These are phyloP conservation scores for Penicillium ochrochloron DNA, from an alignment of 495 filamentous ascomycete species.

Conservation along the genomic window DNA sequence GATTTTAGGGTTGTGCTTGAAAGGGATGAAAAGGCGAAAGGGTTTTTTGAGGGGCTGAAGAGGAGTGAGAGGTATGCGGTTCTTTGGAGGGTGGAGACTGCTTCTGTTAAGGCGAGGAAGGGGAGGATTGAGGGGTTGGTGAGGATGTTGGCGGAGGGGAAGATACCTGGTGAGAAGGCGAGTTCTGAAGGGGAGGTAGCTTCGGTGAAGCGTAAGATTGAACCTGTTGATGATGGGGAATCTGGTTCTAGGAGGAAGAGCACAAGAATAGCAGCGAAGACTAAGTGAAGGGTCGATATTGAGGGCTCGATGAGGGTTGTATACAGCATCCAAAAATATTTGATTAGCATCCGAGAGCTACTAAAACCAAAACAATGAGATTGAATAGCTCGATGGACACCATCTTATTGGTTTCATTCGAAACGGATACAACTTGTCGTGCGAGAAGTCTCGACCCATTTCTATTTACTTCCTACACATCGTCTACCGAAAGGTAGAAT, in stretches of 20 bases:
- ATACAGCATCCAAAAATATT: neutral
- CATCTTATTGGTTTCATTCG: too few species aligned
- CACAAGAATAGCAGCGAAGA: neutral
- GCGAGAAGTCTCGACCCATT: too few species aligned
- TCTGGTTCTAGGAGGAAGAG: neutral
- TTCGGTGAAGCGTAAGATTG: slow-evolving; percentile 9
- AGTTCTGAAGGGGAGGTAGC: neutral
- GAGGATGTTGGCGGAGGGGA: slow-evolving; percentile 28
- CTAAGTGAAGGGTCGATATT: neutral
- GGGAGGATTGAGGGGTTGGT: slow-evolving; percentile 30
- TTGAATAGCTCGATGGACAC: too few species aligned
- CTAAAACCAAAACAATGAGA: neutral
- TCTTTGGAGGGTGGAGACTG: slow-evolving; percentile 47
- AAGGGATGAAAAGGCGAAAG: slow-evolving; percentile 32
- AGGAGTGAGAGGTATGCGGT: slow-evolving; percentile 49
- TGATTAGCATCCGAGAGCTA: neutral
- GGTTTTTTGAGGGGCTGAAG: slow-evolving; percentile 45
- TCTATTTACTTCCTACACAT: neutral
- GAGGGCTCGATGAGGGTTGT: neutral
- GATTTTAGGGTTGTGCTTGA: slow-evolving; percentile 46
- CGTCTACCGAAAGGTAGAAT: neutral
- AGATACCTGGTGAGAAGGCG: neutral
- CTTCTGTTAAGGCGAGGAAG: slow-evolving; percentile 23
- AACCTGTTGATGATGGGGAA: neutral
- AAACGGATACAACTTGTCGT: too few species aligned